Conservation (phyloP, 2,329 filamentous ascomycete species). For the Aphanocladium album region DNA sequence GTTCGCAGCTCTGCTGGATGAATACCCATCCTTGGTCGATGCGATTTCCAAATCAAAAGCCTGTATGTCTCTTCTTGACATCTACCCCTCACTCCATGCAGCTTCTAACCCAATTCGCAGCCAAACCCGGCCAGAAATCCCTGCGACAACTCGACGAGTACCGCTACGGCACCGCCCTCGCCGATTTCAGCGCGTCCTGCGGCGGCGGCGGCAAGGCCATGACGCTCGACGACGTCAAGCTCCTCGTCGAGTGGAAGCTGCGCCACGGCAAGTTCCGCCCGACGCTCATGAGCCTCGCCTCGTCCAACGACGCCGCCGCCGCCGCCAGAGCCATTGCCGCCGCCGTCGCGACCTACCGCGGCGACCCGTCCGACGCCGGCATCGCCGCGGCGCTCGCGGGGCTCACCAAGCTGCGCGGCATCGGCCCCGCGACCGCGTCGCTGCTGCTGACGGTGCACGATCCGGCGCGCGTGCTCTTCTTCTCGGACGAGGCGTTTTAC, state of each 20-base stretch:
- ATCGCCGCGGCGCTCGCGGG: conserved; percentile 45
- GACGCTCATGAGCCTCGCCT: conserved; percentile 54
- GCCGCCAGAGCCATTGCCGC: conserved; percentile 45
- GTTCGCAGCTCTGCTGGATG: conserved; percentile 32
- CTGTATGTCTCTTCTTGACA: conserved; percentile 30
- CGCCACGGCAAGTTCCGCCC: conserved; percentile 60
- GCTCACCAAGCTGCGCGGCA: conserved; percentile 61
- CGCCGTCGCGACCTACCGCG: conserved; percentile 45
- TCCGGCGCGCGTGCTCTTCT: conserved; percentile 60
- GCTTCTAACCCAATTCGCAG: conserved; percentile 23
- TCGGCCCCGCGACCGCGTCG: conserved; percentile 76
- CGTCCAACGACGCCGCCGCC: conserved; percentile 50
- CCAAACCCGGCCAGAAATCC: conserved; percentile 44
- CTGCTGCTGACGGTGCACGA: conserved; percentile 64
- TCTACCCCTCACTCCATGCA: neutral
- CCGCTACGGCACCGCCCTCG: conserved; percentile 51
- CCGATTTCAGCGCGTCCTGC: conserved; percentile 35
- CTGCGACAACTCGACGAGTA: conserved; percentile 55
- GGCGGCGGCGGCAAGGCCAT: conserved; percentile 35
- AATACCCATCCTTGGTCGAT: conserved; percentile 37
- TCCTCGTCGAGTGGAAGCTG: conserved; percentile 67
- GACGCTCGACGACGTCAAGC: conserved; percentile 52
- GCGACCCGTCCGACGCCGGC: conserved; percentile 21
- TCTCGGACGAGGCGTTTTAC: conserved; percentile 73
- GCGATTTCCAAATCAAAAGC: conserved; percentile 41